Evolutionary conservation across 2,329 filamentous ascomycete species (phyloP).

Genomic region (Biscogniauxia sp.): DNA sequence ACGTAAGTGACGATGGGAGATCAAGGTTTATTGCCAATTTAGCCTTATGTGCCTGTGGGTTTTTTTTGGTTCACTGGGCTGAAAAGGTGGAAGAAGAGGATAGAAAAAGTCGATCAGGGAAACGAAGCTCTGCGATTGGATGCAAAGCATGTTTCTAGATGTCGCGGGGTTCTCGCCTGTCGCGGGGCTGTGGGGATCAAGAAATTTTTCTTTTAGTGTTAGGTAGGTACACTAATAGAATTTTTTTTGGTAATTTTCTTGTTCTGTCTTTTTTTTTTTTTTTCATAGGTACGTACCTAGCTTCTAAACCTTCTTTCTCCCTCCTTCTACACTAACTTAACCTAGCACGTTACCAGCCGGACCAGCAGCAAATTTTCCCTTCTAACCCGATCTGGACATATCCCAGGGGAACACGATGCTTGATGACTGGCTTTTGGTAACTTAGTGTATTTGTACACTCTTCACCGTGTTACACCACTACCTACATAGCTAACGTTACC

Average conservation of each 20-base stretch:
- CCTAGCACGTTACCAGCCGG: too few relatives aligned
- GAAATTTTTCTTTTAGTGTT: not conserved
- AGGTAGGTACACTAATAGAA: too few relatives aligned
- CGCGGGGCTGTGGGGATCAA: not conserved
- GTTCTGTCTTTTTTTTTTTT: not conserved
- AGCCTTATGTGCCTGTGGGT: not conserved
- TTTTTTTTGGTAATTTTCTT: not conserved
- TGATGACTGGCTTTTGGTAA: constrained; percentile 3
- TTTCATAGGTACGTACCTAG: too few relatives aligned
- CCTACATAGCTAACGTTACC: not conserved
- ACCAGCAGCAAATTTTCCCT: not conserved
- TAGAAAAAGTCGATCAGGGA: not conserved
- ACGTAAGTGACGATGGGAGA: not conserved
- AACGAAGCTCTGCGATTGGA: not conserved
- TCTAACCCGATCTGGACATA: not conserved
- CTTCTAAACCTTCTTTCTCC: too few relatives aligned
- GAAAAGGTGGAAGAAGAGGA: too few relatives aligned
- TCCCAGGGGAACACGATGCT: not conserved
- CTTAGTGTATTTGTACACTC: not conserved
- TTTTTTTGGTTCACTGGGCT: too few relatives aligned
- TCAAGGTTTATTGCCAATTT: not conserved
- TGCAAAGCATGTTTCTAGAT: not conserved
- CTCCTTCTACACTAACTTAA: not conserved
- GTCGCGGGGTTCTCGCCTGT: too few relatives aligned
- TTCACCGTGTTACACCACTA: not conserved